These are phyloP conservation scores for Clarireedia monteithiana DNA, from an alignment of 2,329 filamentous ascomycete species.

Conservation along the genomic window DNA sequence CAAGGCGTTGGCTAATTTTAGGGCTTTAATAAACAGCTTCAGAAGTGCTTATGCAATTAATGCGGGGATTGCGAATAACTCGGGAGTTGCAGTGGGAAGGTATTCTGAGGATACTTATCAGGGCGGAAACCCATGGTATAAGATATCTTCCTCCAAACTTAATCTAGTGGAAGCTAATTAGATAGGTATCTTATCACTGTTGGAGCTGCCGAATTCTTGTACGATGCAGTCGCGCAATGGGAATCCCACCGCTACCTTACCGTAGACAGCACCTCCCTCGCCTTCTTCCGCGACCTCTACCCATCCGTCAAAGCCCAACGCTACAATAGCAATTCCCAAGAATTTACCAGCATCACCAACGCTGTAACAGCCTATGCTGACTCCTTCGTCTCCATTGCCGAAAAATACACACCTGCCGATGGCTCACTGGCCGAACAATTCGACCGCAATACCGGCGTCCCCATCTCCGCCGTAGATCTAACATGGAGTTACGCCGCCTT, in stretches of 20 bases:
- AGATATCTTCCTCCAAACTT: background rate
- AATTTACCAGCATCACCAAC: slow-evolving; percentile 38
- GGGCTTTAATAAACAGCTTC: slow-evolving; percentile 66
- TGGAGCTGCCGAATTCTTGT: slow-evolving; percentile 72
- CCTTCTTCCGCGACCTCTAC: slow-evolving; percentile 64
- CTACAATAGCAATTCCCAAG: slow-evolving; percentile 50
- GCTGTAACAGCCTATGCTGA: slow-evolving; percentile 58
- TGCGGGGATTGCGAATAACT: slow-evolving; percentile 47
- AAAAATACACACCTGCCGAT: slow-evolving; percentile 44
- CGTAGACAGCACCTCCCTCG: slow-evolving; percentile 54
- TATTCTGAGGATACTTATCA: slow-evolving; percentile 69
- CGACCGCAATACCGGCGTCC: slow-evolving; percentile 42
- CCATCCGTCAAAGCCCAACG: slow-evolving; percentile 52
- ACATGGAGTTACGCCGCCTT: slow-evolving; percentile 70
- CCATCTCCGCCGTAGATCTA: slow-evolving; percentile 57
- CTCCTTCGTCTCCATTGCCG: slow-evolving; percentile 41
- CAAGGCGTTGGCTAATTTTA: slow-evolving; percentile 65
- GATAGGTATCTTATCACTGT: slow-evolving; percentile 57
- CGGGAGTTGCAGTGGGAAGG: slow-evolving; percentile 57
- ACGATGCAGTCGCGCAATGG: slow-evolving; percentile 69
- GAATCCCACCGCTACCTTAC: slow-evolving; percentile 51
- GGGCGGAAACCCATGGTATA: slow-evolving; percentile 66
- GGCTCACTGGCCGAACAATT: slow-evolving; percentile 63
- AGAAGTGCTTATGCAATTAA: slow-evolving; percentile 60
- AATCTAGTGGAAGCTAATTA: background rate